These are phyloP conservation scores for Fusarium marasasianum DNA, from an alignment of 2,329 filamentous ascomycete genomes.

Conservation along the genomic window DNA sequence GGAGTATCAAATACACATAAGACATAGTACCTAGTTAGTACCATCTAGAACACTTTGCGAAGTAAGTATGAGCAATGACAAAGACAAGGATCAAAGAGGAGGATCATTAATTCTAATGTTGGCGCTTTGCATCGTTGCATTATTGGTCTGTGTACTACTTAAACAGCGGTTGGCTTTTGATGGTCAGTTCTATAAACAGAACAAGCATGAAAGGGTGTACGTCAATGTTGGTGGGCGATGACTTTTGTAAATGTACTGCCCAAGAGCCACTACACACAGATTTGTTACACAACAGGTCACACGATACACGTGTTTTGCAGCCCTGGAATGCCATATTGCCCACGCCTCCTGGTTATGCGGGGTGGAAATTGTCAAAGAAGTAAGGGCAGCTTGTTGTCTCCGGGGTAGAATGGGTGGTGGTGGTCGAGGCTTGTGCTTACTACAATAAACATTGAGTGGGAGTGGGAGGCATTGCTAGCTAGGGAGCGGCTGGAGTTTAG, in stretches of 20 bases:
- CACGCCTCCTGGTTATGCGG: not conserved
- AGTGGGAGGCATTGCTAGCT: not conserved
- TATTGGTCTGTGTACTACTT: conserved; percentile 1
- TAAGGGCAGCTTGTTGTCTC: not conserved
- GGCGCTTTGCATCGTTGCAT: not conserved
- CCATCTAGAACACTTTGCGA: conserved; percentile 13
- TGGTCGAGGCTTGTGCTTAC: not conserved
- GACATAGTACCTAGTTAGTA: conserved; percentile 11
- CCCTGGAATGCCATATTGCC: not conserved
- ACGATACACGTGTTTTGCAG: conserved; percentile 16
- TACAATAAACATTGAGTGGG: not conserved
- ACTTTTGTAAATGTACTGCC: conserved; percentile 1
- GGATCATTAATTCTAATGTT: not conserved
- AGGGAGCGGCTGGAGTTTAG: not conserved
- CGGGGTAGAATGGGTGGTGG: not conserved
- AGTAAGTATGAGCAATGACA: conserved; percentile 19
- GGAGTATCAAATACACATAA: conserved; percentile 21
- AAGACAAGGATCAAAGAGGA: conserved; percentile 3
- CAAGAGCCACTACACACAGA: not conserved
- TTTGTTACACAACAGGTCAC: conserved; percentile 1
- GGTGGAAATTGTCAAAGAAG: not conserved
- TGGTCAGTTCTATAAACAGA: conserved; percentile 31
- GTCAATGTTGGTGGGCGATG: conserved; percentile 12
- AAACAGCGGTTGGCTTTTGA: not conserved
- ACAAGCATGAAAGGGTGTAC: conserved; percentile 9